Conservation (phyloP, 208 protist genomes). For the Leishmania martiniquensis region DNA sequence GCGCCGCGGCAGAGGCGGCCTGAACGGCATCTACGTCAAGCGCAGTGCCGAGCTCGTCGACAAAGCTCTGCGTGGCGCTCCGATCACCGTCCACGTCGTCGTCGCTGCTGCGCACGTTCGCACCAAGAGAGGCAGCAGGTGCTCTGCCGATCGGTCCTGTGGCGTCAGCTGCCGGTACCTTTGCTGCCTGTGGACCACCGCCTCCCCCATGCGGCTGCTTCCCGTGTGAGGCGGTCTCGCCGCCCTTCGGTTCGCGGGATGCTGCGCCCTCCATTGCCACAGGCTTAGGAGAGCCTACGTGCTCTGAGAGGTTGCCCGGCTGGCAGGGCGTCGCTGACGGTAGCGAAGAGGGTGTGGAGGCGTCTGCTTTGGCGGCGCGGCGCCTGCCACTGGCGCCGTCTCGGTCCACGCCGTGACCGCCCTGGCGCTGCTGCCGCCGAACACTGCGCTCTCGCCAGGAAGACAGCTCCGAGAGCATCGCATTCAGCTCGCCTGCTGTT, state of each 20-base stretch:
- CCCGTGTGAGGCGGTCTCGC: neutral
- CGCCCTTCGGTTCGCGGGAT: neutral
- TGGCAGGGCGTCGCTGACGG: neutral
- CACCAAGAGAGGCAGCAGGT: too few species aligned
- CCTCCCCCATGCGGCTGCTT: too few species aligned
- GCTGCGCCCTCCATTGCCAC: neutral
- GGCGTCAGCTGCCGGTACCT: neutral
- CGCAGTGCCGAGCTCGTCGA: slow-evolving; percentile 47
- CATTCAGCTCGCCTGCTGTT: slow-evolving; percentile 14
- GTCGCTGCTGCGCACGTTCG: neutral
- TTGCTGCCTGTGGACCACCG: neutral
- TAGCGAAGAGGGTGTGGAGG: neutral
- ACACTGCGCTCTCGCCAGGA: slow-evolving; percentile 34
- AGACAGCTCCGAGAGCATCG: slow-evolving; percentile 31
- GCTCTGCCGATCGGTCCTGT: too few species aligned
- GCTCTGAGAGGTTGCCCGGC: neutral
- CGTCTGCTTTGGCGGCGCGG: neutral
- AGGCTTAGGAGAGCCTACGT: too few species aligned
- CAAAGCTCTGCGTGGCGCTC: slow-evolving; percentile 34
- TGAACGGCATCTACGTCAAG: slow-evolving; percentile 49
- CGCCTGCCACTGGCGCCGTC: neutral
- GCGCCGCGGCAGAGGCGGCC: neutral
- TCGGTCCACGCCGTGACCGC: neutral
- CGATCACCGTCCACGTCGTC: slow-evolving; percentile 3
- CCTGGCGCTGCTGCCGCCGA: slow-evolving; percentile 18